phyloP scores from a whole-genome alignment of 768 basidiomycete species.

The Mrakia gelida region DNA sequence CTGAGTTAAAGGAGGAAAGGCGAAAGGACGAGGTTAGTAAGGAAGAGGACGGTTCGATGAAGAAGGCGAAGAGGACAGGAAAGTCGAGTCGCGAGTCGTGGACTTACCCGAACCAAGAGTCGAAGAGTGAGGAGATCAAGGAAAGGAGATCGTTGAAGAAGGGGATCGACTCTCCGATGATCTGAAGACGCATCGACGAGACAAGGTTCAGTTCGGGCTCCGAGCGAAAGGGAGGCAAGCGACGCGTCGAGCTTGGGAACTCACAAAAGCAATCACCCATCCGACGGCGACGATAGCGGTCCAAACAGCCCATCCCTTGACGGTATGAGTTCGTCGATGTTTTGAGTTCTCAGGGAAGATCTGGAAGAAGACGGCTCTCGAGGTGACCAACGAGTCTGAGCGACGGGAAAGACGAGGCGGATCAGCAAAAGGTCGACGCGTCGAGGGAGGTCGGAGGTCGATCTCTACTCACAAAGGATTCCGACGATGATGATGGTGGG shows the following conservation, averaged over 20 bases:
- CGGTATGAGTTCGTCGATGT: conserved; percentile 35
- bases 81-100: not conserved
- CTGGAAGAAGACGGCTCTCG: conserved; percentile 38
- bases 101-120: conserved; percentile 34
- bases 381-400: conserved; percentile 33
- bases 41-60: too few species aligned
- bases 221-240: too few species aligned
- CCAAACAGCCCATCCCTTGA: conserved; percentile 37
- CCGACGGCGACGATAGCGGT: conserved; percentile 33
- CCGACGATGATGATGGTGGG: conserved; percentile 37
- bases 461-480: conserved; percentile 22
- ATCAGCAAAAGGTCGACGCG: not conserved
- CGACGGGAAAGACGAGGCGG: not conserved
- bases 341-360: conserved; percentile 36
- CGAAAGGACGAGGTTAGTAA: not conserved
- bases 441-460: not conserved
- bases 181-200: not conserved
- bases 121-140: conserved; percentile 35
- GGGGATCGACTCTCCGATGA: conserved; percentile 35
- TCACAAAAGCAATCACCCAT: conserved; percentile 36
- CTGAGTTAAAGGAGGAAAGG: not conserved
- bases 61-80: not conserved
- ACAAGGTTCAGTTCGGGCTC: too few species aligned
- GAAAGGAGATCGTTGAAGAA: conserved; percentile 35
- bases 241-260: too few species aligned